A percentile compares a stretch with the other conserved stretches of the same genome.
These are phyloP conservation scores for Fabrea salina DNA, from an alignment of 169 alveolate genomes.

Conservation along the genomic window DNA sequence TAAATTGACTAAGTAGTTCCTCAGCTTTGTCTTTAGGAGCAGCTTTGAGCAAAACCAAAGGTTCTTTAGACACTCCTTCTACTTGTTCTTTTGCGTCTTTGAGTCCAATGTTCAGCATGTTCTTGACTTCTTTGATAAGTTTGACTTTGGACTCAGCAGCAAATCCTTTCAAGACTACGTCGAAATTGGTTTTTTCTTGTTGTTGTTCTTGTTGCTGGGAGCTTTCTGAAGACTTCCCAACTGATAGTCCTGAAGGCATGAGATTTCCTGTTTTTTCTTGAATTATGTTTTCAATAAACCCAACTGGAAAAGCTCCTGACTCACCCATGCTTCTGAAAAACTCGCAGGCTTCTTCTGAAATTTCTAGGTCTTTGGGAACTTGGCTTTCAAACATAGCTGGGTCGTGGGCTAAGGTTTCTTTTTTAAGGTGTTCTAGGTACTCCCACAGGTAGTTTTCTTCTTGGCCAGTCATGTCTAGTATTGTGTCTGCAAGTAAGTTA, in stretches of 20 bases:
- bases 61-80: constrained; percentile 11
- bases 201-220: constrained; percentile 28
- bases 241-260: no score
- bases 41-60: not conserved
- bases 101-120: constrained; percentile 38
- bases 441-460: not conserved
- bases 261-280: not conserved
- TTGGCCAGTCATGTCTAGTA: not conserved
- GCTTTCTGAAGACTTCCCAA: not conserved
- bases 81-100: constrained; percentile 57
- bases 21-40: constrained; percentile 6
- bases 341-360: not conserved
- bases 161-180: constrained; percentile 36
- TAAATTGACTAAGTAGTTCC: constrained; percentile 25
- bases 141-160: constrained; percentile 42
- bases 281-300: not conserved
- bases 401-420: not conserved
- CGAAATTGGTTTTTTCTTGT: constrained; percentile 40
- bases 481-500: not conserved
- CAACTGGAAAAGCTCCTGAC: not conserved
- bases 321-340: not conserved
- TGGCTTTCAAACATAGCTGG: not conserved
- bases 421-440: not conserved
- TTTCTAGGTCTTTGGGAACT: not conserved
- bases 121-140: constrained; percentile 48